phyloP scores from a whole-genome alignment of 2,329 filamentous ascomycete species.

The Aspergillus ibericus region DNA sequence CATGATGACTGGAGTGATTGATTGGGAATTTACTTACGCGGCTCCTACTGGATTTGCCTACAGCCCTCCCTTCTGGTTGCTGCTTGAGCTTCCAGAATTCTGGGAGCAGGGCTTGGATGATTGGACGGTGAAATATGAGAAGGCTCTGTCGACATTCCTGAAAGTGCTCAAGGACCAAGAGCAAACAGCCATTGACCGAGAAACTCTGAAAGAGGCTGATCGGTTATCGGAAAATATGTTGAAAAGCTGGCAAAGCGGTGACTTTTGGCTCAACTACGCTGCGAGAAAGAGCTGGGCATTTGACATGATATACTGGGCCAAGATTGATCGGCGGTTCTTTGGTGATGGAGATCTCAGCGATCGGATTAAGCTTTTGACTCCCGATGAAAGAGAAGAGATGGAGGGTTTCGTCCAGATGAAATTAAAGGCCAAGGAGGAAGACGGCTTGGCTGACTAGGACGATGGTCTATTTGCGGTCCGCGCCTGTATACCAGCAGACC shows the following conservation, averaged over 20 bases:
- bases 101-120: not conserved
- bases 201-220: not conserved
- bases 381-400: conserved; percentile 12
- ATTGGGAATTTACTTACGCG: conserved; percentile 31
- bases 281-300: conserved; percentile 26
- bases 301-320: conserved; percentile 26
- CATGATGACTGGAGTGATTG: conserved; percentile 22
- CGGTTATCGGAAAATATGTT: not conserved
- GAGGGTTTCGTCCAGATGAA: not conserved
- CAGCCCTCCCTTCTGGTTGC: conserved; percentile 10
- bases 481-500: too few relatives aligned
- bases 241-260: not conserved
- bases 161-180: not conserved
- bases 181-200: not conserved
- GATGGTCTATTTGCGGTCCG: not conserved
- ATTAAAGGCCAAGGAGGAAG: not conserved
- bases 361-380: conserved; percentile 18
- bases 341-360: conserved; percentile 18
- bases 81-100: not conserved
- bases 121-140: not conserved
- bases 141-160: not conserved
- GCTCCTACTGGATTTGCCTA: conserved; percentile 18
- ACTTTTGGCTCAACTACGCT: conserved; percentile 13
- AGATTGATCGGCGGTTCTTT: conserved; percentile 27
- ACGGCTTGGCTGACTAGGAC: not conserved